Evolutionary conservation across 2,329 filamentous ascomycete genomes (phyloP).

Genomic region (Colletotrichum simmondsii): DNA sequence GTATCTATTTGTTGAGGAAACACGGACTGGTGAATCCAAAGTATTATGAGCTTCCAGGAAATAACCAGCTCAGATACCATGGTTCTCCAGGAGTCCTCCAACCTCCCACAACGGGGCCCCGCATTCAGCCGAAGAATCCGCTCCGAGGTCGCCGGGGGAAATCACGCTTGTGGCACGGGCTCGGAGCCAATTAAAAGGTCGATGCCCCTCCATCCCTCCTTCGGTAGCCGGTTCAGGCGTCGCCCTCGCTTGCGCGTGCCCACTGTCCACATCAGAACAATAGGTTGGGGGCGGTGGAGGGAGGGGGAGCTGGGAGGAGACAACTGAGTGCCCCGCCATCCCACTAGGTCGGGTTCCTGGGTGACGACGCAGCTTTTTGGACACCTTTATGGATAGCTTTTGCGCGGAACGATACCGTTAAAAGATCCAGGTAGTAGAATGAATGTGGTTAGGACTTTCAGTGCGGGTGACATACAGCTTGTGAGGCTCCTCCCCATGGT

Average conservation of each 20-base stretch:
- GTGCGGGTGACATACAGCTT: too few species aligned
- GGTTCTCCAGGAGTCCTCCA: not conserved
- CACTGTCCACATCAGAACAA: not conserved
- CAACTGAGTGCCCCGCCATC: not conserved
- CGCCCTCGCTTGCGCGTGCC: not conserved
- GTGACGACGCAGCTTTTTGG: not conserved
- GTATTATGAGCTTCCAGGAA: not conserved
- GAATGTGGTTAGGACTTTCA: too few species aligned
- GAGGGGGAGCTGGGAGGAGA: not conserved
- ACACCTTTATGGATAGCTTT: not conserved
- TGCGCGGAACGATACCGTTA: not conserved
- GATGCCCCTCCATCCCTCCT: not conserved
- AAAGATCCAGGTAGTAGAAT: too few species aligned
- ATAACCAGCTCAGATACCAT: not conserved
- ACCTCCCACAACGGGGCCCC: not conserved
- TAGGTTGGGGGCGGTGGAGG: not conserved
- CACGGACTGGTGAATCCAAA: too few species aligned
- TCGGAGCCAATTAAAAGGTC: not conserved
- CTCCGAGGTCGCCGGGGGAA: constrained; percentile 27
- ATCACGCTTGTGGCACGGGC: not conserved
- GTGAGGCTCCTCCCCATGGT: not conserved
- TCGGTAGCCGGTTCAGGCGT: constrained; percentile 3
- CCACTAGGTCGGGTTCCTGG: not conserved
- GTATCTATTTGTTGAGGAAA: too few species aligned
- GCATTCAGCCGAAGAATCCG: constrained; percentile 24